Evolutionary conservation across 495 filamentous ascomycete species (phyloP), one percentile per base, ranked within the genome.

Genomic region (Xeromyces bisporus): DNA sequence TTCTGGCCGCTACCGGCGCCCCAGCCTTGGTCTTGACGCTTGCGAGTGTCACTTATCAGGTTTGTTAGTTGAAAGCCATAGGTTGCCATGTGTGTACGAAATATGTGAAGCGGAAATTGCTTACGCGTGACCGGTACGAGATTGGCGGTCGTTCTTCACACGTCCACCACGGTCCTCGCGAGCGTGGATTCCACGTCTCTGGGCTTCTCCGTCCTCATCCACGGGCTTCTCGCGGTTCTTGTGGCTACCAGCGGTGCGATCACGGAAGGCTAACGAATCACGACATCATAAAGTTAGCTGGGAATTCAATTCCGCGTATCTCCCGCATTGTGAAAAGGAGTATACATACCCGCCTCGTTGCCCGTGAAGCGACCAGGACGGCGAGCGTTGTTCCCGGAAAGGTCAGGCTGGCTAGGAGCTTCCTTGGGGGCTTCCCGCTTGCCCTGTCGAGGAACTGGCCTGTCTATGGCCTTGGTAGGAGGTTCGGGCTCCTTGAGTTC

Each of bases 1-100:
- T 71, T 77, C 17, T 72, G 60, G 51, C 85, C 89, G 47, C 75
- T 75, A 33, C 67, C 67, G 49, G 64, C 77, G 45, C 85, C 89
- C 89, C 89, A 97, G 39, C 81, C 78, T 50, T 83, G 80, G 48
- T 71, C 74, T 45, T 81, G 76, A 62, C 92, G 80, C 73, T 96
- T 97, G 48, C 83, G 80, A 46, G 85, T 78, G 43, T 91, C 85
- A 42, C 84, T 80, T 28, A 21, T 15, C 28, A 20, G 7, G 7
- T 33, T 3, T 18, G 11, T 29, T 7, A 38, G 31, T 6, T 15
- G 17, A 7, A 15, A 25, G 20, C 12, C 7, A 31, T 34, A n/a
- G 1, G 9, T n/a, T n/a, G n/a, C n/a, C n/a, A n/a, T n/a, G n/a
- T n/a, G n/a, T n/a, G n/a, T n/a, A n/a, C n/a, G n/a, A 12, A 7